Evolutionary conservation across 2,329 filamentous ascomycete genomes (phyloP), one percentile per base, ranked within the genome.

Genomic region (Nemania diffusa): DNA sequence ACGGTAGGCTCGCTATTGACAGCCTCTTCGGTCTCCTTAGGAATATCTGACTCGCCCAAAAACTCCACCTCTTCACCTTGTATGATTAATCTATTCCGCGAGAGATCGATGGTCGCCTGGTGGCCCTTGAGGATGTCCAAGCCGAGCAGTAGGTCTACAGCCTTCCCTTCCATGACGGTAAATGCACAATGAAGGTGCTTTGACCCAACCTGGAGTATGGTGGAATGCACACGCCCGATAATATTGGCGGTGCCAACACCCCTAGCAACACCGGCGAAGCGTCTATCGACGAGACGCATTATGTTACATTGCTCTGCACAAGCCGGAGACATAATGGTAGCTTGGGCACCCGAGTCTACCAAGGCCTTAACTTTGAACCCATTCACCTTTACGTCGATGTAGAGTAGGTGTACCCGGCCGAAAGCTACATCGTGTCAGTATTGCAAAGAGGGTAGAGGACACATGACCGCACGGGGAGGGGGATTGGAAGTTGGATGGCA

Each of bases 91-190:
- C 90, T 92, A 75, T 96, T 93, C 75, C 91, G 91, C 70, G 89
- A 87, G 13, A 99, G 86, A 78, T 99, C 96, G 75, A 99, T 95
- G 73, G 87, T 92, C 40, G 95, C 96, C 80, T 97, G 95, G 80
- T 98, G 94, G 44, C 96, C 89, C 82, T 97, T 97, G 69, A 99
- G 85, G 93, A 99, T 99, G 79, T 99, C 96, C 48, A 99, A 83
- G 3, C 96, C 96, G 13, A 99, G 88, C 1, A 99, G 87, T 20
- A 99, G 85, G 78, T 98, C 96, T 26, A 99, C 96, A 59, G 93
- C 90, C 81, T 98, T 99, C 71, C 96, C 96, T 82, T 99, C 96
- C 96, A 99, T 99, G 76, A 99, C 96, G 2, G 96, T 99, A 79
- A 99, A 99, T 67, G 94, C 96, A 82, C 94, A 98, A 2, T 95